Evolutionary conservation across 345 rosid species (phyloP).

Genomic region (Streptanthus diversifolius): DNA sequence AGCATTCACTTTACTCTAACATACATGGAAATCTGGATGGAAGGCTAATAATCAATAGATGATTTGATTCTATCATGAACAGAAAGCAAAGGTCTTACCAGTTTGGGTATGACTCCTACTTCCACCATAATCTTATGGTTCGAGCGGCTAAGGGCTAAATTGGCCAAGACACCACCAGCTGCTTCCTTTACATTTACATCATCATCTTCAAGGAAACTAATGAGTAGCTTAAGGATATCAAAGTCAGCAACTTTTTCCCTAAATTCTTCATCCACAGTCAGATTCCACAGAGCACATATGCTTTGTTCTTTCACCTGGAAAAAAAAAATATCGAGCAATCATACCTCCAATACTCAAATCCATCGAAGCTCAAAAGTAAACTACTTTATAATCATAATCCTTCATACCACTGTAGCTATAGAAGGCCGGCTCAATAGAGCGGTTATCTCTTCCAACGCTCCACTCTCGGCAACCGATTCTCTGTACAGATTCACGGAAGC

Average conservation of each 20-base stretch:
- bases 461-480: conserved; percentile 73
- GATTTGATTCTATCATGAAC: background rate
- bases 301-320: conserved; percentile 78
- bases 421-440: conserved; percentile 58
- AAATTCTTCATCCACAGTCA: conserved; percentile 69
- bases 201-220: conserved; percentile 63
- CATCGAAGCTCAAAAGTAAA: background rate
- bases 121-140: conserved; percentile 68
- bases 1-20: background rate
- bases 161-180: conserved; percentile 84
- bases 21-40: background rate
- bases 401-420: conserved; percentile 68
- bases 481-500: conserved; percentile 66
- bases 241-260: conserved; percentile 56
- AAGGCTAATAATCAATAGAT: background rate
- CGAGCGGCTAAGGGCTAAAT: conserved; percentile 54
- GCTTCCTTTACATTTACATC: conserved; percentile 68
- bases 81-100: conserved; percentile 47
- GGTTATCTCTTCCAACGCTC: conserved; percentile 74
- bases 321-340: background rate
- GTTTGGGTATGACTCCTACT: conserved; percentile 69
- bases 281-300: conserved; percentile 74
- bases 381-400: conserved; percentile 22
- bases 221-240: conserved; percentile 53
- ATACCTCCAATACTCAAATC: conserved; percentile 29